Conservation (phyloP, 2,329 filamentous ascomycete genomes). For the Curvularia eragrostidis region DNA sequence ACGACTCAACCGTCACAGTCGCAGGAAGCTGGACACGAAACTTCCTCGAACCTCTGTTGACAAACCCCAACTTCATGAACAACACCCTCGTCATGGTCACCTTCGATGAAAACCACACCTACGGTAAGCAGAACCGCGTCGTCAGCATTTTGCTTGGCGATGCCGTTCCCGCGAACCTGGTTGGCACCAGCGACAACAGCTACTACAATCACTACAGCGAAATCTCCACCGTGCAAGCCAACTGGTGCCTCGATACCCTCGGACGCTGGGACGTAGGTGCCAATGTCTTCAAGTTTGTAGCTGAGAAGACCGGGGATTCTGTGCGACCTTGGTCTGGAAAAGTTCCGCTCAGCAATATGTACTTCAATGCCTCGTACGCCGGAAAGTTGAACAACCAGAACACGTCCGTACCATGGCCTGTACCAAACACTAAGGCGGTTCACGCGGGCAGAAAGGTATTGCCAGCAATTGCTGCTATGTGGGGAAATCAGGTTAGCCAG, state of each 20-base stretch:
- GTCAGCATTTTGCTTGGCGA: conserved; percentile 76
- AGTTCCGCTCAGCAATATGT: conserved; percentile 39
- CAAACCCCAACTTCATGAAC: conserved; percentile 73
- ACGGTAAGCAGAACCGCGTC: conserved; percentile 71
- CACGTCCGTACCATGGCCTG: conserved; percentile 36
- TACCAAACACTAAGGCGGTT: conserved; percentile 36
- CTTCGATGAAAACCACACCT: conserved; percentile 80
- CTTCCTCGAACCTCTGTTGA: conserved; percentile 74
- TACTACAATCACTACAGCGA: conserved; percentile 61
- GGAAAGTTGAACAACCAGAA: conserved; percentile 42
- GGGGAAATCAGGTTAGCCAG: conserved; percentile 30
- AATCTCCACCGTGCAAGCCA: conserved; percentile 54
- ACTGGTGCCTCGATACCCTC: conserved; percentile 55
- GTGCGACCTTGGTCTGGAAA: conserved; percentile 37
- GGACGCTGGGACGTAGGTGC: conserved; percentile 57
- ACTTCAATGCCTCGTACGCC: conserved; percentile 43
- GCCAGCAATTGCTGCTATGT: conserved; percentile 32
- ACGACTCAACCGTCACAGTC: conserved; percentile 73
- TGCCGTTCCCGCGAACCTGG: conserved; percentile 68
- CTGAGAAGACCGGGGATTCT: conserved; percentile 37
- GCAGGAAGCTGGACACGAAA: conserved; percentile 71
- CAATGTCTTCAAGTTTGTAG: conserved; percentile 52
- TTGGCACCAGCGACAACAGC: conserved; percentile 71
- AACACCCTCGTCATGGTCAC: conserved; percentile 77
- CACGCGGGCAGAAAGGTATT: conserved; percentile 39